Evolutionary conservation across 2,329 filamentous ascomycete species (phyloP), one percentile per base, ranked within the genome.

Genomic region (Aspergillus floridensis): DNA sequence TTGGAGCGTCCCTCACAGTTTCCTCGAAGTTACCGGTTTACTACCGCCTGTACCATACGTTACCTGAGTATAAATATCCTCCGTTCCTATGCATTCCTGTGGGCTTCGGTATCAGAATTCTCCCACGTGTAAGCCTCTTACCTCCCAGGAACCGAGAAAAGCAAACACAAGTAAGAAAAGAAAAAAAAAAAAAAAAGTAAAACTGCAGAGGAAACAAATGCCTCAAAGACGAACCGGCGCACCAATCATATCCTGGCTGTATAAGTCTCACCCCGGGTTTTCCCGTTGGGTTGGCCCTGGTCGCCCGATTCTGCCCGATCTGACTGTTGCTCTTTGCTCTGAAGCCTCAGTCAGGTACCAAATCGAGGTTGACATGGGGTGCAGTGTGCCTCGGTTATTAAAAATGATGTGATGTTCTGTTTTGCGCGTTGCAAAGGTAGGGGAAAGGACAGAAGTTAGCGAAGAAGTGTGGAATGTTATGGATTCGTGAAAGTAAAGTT

Each of bases 151-250:
- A 54, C n/a, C 24, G 19, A 29, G 35, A 24, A 49, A 32, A 31
- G 3, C 26, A 57, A 49, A 21, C 32, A 16, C 11, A 16, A 12
- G 31, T 26, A 50, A 53, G 46, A 56, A 35, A 31, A 38, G n/a
- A n/a, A 38, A 50, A 54, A 49, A n/a, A 12, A n/a, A 50, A 58
- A 50, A 14, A 48, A 44, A 57, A 57, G 48, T 26, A 19, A 49
- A 7, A 24, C 48, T 49, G n/a, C 5, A 49, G 14, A 7, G 5
- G 26, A 55, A 55, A 47, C 24, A 55, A 55, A 55, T 55, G 41
- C 41, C 53, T 46, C 53, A 55, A 32, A 26, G 21, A 24, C 24
- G 21, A 55, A 29, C 41, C 53, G n/a, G 21, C 24, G 31, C 53
- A 46, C 53, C 53, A 55, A 55, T 55, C 53, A 55, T 41, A 35